These are phyloP conservation scores for Beauveria pseudobassiana DNA, from an alignment of 2,329 filamentous ascomycete species.

Conservation along the genomic window DNA sequence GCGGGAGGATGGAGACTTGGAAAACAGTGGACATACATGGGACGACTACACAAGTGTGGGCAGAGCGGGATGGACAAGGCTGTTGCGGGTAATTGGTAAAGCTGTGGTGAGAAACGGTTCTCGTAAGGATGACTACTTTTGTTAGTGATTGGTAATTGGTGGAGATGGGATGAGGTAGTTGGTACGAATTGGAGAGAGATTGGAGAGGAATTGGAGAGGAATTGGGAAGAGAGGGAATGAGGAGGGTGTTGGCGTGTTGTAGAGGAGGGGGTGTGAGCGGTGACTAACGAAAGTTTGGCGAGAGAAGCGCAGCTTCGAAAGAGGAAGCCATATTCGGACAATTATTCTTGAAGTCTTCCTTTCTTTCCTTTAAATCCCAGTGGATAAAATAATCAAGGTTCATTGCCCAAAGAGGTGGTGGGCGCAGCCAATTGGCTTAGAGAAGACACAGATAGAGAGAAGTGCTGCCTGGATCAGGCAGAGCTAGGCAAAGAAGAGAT, in stretches of 20 bases:
- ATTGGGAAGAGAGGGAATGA: not conserved
- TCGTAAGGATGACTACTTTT: not conserved
- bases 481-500: not conserved
- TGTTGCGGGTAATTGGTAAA: not conserved
- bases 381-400: too few relatives aligned
- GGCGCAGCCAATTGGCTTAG: not conserved
- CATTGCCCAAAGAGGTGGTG: not conserved
- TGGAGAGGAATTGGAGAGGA: not conserved
- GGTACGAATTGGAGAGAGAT: too few relatives aligned
- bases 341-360: not conserved
- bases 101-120: not conserved
- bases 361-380: too few relatives aligned
- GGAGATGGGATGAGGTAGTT: too few relatives aligned
- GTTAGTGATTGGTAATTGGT: not conserved
- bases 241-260: not conserved
- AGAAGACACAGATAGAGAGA: not conserved
- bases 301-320: not conserved
- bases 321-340: not conserved
- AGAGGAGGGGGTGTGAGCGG: not conserved
- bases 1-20: not conserved
- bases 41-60: slow-evolving; percentile 6
- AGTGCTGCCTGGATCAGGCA: not conserved
- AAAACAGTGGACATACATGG: slow-evolving; percentile 23
- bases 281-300: slow-evolving; percentile 1
- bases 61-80: not conserved